Evolutionary conservation across 352 stramenopile species (phyloP), one percentile per base, ranked within the genome.

Genomic region (Phytopythium vexans): DNA sequence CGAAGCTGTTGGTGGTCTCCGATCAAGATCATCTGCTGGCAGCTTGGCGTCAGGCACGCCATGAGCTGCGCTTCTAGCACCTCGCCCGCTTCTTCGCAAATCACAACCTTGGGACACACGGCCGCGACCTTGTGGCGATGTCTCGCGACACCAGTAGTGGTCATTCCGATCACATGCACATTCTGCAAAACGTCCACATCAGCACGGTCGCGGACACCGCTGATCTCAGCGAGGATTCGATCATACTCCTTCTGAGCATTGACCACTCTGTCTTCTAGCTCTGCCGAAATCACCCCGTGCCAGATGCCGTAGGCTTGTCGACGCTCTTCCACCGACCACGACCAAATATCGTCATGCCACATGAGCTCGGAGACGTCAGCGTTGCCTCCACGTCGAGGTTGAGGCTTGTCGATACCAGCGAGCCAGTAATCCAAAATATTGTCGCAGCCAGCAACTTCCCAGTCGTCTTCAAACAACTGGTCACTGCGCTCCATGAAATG

Each of bases 71-170:
- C 77, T 57, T 96, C 86, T 1, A 96, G 62, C 6, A 97, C 82
- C 64, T 97, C 88, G 12, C 80, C 86, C 16, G 88, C 88, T 71
- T 97, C 88, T 64, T 95, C 86, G 35, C 88, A 84, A 50, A 97
- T 77, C 1, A 97, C 71, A n/a, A 96, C 72, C 3, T 72, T 72
- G 11, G 83, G 66, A 7, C 60, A 62, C 49, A 90, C 70, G 8
- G 62, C 64, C 31, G 64, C 68, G 8, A 96, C 64, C 27, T 92
- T 70, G 31, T 86, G 62, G 34, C 76, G 72, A 46, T 88, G 76
- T 63, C 82, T 83, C 9, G 85, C 87, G n/a, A 79, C 82, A 15
- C 82, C 83, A 12, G 83, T 86, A 27, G 85, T 96, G 7, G 85
- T 96, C 58, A 88, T 86, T 15, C 87, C 87, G 43, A 96, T 88